A percentile compares a stretch with the other conserved stretches of the same genome.
Evolutionary conservation across 495 filamentous ascomycete species (phyloP).

Genomic region (Tuber microsphaerosporum): DNA sequence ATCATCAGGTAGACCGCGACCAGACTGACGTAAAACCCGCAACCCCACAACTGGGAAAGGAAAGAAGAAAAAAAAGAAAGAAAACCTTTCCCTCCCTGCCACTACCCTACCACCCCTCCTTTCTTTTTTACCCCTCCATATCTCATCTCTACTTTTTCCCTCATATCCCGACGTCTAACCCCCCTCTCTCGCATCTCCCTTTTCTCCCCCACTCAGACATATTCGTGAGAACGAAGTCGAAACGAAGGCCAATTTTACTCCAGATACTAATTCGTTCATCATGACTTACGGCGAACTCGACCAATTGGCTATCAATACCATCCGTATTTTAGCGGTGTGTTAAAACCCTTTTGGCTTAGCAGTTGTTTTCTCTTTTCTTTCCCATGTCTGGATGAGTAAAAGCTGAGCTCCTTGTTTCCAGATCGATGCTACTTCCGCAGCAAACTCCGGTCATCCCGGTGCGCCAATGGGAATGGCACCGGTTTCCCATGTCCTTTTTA

Average conservation of each 20-base stretch:
- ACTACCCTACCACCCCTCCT: constrained; percentile 3
- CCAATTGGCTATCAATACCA: constrained; percentile 90
- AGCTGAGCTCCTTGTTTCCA: constrained; percentile 43
- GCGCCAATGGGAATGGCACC: constrained; percentile 99
- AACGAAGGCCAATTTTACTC: not conserved
- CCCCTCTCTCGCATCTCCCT: no score
- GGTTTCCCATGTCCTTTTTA: constrained; percentile 93
- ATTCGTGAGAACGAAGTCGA: constrained; percentile 2
- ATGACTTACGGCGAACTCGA: constrained; percentile 88
- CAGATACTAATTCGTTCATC: constrained; percentile 43
- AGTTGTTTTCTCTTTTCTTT: not conserved
- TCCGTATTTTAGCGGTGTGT: constrained; percentile 88
- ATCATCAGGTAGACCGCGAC: not conserved
- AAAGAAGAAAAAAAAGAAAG: not conserved
- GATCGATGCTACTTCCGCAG: constrained; percentile 94
- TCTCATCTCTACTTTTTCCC: not conserved
- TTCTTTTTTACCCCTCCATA: constrained; percentile 2
- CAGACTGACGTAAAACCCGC: not conserved
- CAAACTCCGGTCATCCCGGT: constrained; percentile 97
- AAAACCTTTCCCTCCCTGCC: not conserved
- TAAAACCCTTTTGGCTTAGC: constrained; percentile 12
- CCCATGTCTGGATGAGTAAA: constrained; percentile 44
- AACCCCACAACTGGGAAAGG: not conserved
- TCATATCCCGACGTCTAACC: not conserved
- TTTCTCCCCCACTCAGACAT: not conserved